phyloP scores from a whole-genome alignment of 768 basidiomycete genomes.

The Boletus subparvulus region DNA sequence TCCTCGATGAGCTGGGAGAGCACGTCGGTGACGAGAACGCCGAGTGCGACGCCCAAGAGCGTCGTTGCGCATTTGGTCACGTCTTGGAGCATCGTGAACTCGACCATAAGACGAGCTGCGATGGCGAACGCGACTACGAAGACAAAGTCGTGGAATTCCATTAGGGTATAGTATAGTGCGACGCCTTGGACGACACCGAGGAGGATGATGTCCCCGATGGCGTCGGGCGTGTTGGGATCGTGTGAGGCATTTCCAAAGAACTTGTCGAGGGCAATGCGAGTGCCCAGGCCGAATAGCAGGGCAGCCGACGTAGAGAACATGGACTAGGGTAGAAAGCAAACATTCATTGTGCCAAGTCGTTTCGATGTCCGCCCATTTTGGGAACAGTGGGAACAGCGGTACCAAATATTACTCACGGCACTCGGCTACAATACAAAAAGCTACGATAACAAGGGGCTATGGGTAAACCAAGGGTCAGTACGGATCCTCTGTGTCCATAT shows the following conservation, averaged over 20 bases:
- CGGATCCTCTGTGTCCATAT: constrained; percentile 58
- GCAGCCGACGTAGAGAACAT: constrained; percentile 62
- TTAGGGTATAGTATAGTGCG: constrained; percentile 65
- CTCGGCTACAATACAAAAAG: constrained; percentile 1
- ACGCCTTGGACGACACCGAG: constrained; percentile 76
- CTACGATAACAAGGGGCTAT: background rate
- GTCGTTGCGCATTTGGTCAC: constrained; percentile 54
- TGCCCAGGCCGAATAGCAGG: constrained; percentile 71
- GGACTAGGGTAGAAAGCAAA: constrained; percentile 25
- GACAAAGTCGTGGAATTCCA: constrained; percentile 50
- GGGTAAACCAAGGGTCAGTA: constrained; percentile 8
- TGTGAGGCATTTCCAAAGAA: constrained; percentile 43
- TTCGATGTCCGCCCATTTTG: constrained; percentile 26
- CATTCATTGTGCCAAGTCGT: constrained; percentile 6
- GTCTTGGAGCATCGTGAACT: constrained; percentile 58
- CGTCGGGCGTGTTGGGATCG: constrained; percentile 29
- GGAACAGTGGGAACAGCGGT: constrained; percentile 14
- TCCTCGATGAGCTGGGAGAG: constrained; percentile 65
- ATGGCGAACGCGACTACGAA: constrained; percentile 58
- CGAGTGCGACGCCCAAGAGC: constrained; percentile 65
- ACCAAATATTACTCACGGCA: constrained; percentile 4
- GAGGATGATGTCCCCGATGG: constrained; percentile 61
- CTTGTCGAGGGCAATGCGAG: constrained; percentile 66
- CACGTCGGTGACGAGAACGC: constrained; percentile 69
- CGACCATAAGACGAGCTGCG: constrained; percentile 59